phyloP scores from a whole-genome alignment of 164 flowering plant species.

The Litsea cubeba region DNA sequence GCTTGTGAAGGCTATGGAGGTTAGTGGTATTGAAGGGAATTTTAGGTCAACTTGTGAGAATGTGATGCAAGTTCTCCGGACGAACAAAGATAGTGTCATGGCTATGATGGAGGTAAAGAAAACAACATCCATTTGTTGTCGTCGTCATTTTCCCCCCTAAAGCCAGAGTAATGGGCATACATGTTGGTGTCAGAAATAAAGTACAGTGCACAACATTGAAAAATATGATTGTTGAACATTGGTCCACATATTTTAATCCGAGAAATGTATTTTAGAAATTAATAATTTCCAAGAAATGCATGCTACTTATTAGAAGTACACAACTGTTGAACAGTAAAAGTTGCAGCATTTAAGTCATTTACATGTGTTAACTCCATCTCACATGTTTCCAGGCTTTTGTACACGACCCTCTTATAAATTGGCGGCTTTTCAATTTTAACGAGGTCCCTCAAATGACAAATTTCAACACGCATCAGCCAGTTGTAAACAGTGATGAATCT shows the following conservation, averaged over 20 bases:
- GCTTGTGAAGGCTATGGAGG: slow-evolving; percentile 99
- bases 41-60: slow-evolving; percentile 96
- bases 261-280: too few relatives aligned
- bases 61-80: slow-evolving; percentile 95
- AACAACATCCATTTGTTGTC: not conserved
- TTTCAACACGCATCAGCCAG: slow-evolving; percentile 53
- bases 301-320: too few relatives aligned
- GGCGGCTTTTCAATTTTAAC: slow-evolving; percentile 96
- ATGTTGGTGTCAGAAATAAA: too few relatives aligned
- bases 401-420: slow-evolving; percentile 96
- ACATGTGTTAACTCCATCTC: not conserved
- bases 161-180: too few relatives aligned
- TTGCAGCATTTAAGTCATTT: not conserved
- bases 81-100: slow-evolving; percentile 95
- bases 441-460: slow-evolving; percentile 87
- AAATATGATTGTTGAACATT: too few relatives aligned
- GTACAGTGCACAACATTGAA: too few relatives aligned
- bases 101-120: slow-evolving; percentile 98
- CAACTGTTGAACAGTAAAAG: too few relatives aligned
- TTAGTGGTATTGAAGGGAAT: slow-evolving; percentile 97
- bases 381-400: slow-evolving; percentile 84
- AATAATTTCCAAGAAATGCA: too few relatives aligned
- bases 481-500: slow-evolving; percentile 70
- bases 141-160: too few relatives aligned
- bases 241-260: too few relatives aligned